Evolutionary conservation across 1,139 yeast species (phyloP).

Genomic region (Hansenula anomala): DNA sequence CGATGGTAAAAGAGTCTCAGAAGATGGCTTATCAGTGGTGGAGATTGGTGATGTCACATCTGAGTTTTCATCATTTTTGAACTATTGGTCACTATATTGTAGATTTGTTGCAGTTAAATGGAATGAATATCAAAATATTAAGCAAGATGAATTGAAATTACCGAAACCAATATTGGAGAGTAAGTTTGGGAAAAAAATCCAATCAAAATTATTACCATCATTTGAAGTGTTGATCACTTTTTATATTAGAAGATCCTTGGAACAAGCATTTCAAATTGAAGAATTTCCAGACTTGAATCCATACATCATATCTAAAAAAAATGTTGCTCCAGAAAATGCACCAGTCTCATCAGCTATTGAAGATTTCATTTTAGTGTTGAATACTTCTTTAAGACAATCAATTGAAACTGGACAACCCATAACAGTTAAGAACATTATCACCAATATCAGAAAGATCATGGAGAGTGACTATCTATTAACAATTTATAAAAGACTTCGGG

Average conservation of each 20-base stretch:
- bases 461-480: slow-evolving; percentile 43
- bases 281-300: slow-evolving; percentile 52
- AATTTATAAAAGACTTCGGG: slow-evolving; percentile 47
- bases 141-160: slow-evolving; percentile 25
- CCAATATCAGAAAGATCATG: slow-evolving; percentile 38
- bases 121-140: slow-evolving; percentile 35
- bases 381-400: slow-evolving; percentile 56
- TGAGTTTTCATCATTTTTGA: slow-evolving; percentile 73
- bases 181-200: slow-evolving; percentile 56
- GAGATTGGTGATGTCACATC: slow-evolving; percentile 53
- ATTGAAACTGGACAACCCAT: slow-evolving; percentile 57
- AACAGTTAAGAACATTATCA: slow-evolving; percentile 48
- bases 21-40: slow-evolving; percentile 38
- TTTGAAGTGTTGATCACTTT: slow-evolving; percentile 61
- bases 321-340: slow-evolving; percentile 25
- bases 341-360: slow-evolving; percentile 85
- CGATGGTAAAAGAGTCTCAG: slow-evolving; percentile 20
- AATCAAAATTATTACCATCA: slow-evolving; percentile 48
- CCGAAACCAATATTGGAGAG: slow-evolving; percentile 60
- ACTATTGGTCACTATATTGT: slow-evolving; percentile 83
- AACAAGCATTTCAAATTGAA: slow-evolving; percentile 76
- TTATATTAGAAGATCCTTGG: slow-evolving; percentile 73
- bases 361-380: slow-evolving; percentile 71
- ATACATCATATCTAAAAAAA: slow-evolving; percentile 12
- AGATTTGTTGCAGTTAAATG: slow-evolving; percentile 69